Evolutionary conservation across 441 rosid species (phyloP).

Genomic region (Arabidopsis lyrata): DNA sequence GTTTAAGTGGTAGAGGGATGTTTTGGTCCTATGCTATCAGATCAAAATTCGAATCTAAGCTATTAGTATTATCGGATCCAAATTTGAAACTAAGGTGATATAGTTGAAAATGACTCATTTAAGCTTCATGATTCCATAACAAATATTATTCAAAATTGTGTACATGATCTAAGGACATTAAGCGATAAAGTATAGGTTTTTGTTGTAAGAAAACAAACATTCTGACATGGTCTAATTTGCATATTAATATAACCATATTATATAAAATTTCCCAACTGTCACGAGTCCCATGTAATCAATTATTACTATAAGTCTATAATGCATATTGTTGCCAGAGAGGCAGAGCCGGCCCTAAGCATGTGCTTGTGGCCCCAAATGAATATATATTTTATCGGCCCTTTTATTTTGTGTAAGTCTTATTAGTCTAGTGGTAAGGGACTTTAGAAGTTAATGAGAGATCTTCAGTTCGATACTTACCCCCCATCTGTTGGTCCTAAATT

Average conservation of each 20-base stretch:
- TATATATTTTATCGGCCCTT: too few species aligned
- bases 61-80: background rate
- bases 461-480: too few species aligned
- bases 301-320: background rate
- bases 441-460: too few species aligned
- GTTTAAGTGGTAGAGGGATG: background rate
- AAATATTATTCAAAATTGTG: background rate
- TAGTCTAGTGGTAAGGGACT: too few species aligned
- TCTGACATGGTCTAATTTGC: background rate
- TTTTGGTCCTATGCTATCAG: background rate
- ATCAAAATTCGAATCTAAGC: background rate
- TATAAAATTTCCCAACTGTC: background rate
- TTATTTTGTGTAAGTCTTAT: too few species aligned
- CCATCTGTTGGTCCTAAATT: too few species aligned
- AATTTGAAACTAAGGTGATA: background rate
- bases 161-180: background rate
- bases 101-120: background rate
- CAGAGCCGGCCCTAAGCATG: too few species aligned
- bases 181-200: background rate
- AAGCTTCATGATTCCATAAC: background rate
- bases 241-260: background rate
- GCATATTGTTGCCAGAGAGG: conserved; percentile 31
- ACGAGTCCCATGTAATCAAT: background rate
- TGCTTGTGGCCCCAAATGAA: too few species aligned
- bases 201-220: background rate